Evolutionary conservation across 1,284 basidiomycete genomes (phyloP), one percentile per base, ranked within the genome.

Genomic region (Cryptococcus sp.): DNA sequence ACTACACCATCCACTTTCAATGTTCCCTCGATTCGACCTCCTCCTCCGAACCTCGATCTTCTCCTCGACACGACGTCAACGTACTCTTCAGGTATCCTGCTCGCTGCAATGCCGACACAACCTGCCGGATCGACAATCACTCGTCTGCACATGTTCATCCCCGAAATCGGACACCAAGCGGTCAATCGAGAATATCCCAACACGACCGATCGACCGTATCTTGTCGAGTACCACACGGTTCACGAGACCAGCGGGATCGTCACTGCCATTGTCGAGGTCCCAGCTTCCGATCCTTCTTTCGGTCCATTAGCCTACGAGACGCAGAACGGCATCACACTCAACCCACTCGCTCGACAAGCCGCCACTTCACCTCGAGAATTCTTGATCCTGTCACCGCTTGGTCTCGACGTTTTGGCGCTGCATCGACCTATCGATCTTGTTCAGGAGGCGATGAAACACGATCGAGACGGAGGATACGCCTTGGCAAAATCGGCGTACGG

Each of bases 221-320:
- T 65, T 10, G 64, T 67, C 41, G 68, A 72, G 43, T 67, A 57
- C 59, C 44, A 46, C 16, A 46, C 48, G 11, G 50, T 54, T 0
- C 81, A 84, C 2, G 66, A 87, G 16, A 74, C 77, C 84, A 11
- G 83, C 91, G 50, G 83, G 85, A 28, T 89, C 88, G 3, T 93
- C 87, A n/a, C n/a, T 86, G 85, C 84, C 14, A 83, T 92, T 68
- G 73, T 66, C 18, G 74, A 77, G 56, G 55, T 73, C 4, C 68
- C 70, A 6, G 47, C 54, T 7, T 57, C 61, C 1, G 55, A 65
- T 45, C 69, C 69, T 2, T 49, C 58, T 1, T 40, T 47, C n/a
- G 40, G 53, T 0, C 48, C 56, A 0, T 19, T 55, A 0, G 45
- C 45, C 11, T 50, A 60, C 22, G 48, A 50, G 9, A 43, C 49